Base-by-base conservation (phyloP, 768 basidiomycete species). In the Lactarius quietus region DNA sequence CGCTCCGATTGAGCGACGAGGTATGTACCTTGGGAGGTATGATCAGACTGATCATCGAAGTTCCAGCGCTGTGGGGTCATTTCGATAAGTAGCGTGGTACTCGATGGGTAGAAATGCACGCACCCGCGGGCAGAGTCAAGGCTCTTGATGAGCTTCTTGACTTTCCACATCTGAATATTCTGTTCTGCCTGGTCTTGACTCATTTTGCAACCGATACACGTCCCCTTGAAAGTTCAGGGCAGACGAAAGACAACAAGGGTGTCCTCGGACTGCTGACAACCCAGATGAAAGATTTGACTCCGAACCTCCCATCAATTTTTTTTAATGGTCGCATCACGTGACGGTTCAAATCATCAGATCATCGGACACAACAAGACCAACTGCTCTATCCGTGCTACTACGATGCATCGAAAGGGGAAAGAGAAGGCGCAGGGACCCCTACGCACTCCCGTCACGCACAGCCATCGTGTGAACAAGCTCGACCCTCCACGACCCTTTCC, bases 101-200 rank as follows among this genome's bases (percentile, higher is more conserved):
- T 28, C n/a, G 5, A 36, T 17, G 38, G 57, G n/a, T 31, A 51
- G 18, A 48, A 23, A 38, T 36, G 48, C 38, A 75, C 78, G 45
- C 59, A 90, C 89, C 94, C 94, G 83, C 93, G 86, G 65, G 97
- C 95, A 57, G 88, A 82, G 76, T 98, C 93, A 78, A 98, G 87
- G 79, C 92, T 95, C 84, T 94, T 95, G 82, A 99, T 94, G 80
- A 98, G 92, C 81, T 97, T 98, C 82, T 95, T 95, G 79, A 96
- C 89, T 81, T 97, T 95, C 95, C 92, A 91, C 87, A 95, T 92
- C 83, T 93, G 92, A 74, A 95, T 95, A 76, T 95, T 95, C 80
- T 94, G 92, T 80, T 95, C 93, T 75, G 93, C 93, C 69, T 78
- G 78, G 76, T 92, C 90, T 80, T 88, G 88, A 82, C 85, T 89